A percentile compares a stretch with the other conserved stretches of the same genome.
Conservation (phyloP, 257 asterid species). For the Penstemon newberryi region DNA sequence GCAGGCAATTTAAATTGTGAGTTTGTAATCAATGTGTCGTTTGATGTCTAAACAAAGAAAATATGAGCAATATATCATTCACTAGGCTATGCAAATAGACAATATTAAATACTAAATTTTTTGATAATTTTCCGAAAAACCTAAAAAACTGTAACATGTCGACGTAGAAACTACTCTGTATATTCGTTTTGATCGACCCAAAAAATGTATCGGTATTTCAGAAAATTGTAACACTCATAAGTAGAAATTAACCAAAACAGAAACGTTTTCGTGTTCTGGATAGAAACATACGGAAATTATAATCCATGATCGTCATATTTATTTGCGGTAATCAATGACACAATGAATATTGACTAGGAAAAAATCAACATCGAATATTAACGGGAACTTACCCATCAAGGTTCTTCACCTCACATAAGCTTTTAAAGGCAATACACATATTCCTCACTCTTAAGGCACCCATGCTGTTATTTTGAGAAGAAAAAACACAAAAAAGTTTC, state of each 20-base stretch:
- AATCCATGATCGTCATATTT: no score
- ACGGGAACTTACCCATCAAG: slow-evolving; percentile 62
- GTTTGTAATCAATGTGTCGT: neutral
- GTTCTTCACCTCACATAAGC: slow-evolving; percentile 65
- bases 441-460: slow-evolving; percentile 74
- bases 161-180: no score
- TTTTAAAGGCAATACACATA: slow-evolving; percentile 57
- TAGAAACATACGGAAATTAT: no score
- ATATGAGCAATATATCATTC: neutral
- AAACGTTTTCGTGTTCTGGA: no score
- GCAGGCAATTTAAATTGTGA: neutral
- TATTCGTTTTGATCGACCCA: no score
- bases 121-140: no score
- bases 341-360: neutral
- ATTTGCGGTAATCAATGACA: neutral
- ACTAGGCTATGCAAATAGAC: neutral
- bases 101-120: neutral
- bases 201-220: no score
- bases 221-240: no score
- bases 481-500: neutral
- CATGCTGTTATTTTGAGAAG: slow-evolving; percentile 42
- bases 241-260: no score
- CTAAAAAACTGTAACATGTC: no score
- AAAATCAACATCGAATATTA: slow-evolving; percentile 6
- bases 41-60: neutral